Conservation (phyloP, 352 stramenopile species). For the Phytophthora multivora region DNA sequence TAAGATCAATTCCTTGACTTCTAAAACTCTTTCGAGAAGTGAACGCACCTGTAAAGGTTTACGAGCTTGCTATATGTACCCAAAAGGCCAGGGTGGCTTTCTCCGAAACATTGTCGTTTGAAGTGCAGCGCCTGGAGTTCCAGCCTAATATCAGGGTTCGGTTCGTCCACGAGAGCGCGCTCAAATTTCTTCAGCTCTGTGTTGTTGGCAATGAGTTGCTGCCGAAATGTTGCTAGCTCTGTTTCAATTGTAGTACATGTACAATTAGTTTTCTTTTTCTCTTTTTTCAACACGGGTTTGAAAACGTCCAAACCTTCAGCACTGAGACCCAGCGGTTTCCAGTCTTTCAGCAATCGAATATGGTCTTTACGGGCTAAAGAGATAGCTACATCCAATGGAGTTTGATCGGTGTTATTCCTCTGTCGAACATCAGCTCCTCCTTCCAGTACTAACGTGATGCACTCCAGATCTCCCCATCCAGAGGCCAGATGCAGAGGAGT, state of each 20-base stretch:
- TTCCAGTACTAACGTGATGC: slow-evolving; percentile 64
- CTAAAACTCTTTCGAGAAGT: not conserved
- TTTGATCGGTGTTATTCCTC: slow-evolving; percentile 43
- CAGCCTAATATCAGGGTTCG: slow-evolving; percentile 34
- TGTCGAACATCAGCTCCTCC: slow-evolving; percentile 34
- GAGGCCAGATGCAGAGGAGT: slow-evolving; percentile 71
- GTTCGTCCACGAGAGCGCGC: slow-evolving; percentile 34
- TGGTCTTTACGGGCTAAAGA: slow-evolving; percentile 45
- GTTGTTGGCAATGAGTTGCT: slow-evolving; percentile 19
- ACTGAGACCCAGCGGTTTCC: slow-evolving; percentile 50
- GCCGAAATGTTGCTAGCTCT: slow-evolving; percentile 38
- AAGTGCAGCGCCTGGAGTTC: slow-evolving; percentile 62
- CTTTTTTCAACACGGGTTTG: no score
- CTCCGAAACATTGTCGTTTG: slow-evolving; percentile 50
- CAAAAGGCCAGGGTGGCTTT: slow-evolving; percentile 38
- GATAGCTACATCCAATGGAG: slow-evolving; percentile 44
- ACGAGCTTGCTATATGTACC: slow-evolving; percentile 42
- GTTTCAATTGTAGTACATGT: not conserved
- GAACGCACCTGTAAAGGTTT: slow-evolving; percentile 47
- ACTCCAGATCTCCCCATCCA: slow-evolving; percentile 65
- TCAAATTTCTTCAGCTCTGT: slow-evolving; percentile 12
- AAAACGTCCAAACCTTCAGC: slow-evolving; percentile 38
- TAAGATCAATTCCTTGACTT: not conserved
- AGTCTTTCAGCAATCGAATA: slow-evolving; percentile 45
- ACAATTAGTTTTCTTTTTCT: not conserved